Evolutionary conservation across 345 rosid genomes (phyloP).

Genomic region (Clarkia xantiana): DNA sequence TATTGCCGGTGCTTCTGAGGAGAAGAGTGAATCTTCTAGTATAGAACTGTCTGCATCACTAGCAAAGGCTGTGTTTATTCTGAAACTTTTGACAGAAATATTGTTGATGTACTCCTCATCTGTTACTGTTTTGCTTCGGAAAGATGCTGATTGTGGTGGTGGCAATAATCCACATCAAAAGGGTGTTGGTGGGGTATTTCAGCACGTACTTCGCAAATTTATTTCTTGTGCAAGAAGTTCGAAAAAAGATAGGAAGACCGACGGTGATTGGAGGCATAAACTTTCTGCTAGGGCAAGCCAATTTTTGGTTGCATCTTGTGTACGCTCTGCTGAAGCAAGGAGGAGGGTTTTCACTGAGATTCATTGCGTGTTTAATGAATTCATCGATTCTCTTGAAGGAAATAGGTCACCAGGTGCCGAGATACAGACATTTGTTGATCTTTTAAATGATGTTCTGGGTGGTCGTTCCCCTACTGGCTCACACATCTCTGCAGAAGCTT

Average conservation of each 20-base stretch:
- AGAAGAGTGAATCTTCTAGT: constrained; percentile 23
- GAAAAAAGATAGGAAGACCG: constrained; percentile 58
- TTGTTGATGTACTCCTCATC: constrained; percentile 74
- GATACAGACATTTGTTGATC: constrained; percentile 56
- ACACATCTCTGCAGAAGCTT: constrained; percentile 69
- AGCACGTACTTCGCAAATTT: constrained; percentile 64
- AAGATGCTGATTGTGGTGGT: constrained; percentile 59
- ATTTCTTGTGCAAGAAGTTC: constrained; percentile 44
- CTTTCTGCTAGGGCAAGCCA: constrained; percentile 69
- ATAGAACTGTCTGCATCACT: constrained; percentile 61
- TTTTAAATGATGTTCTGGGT: constrained; percentile 73
- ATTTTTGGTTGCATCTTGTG: constrained; percentile 78
- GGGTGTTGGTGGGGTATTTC: constrained; percentile 47
- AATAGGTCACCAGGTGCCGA: constrained; percentile 45
- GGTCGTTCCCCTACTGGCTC: constrained; percentile 82
- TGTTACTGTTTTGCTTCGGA: constrained; percentile 64
- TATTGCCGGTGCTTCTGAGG: constrained; percentile 43
- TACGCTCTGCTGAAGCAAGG: constrained; percentile 84
- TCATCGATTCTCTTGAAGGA: constrained; percentile 45
- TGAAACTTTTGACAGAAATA: constrained; percentile 87
- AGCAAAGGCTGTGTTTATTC: constrained; percentile 73
- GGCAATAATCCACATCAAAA: constrained; percentile 41
- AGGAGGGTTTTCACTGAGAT: constrained; percentile 68
- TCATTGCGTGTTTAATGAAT: constrained; percentile 46
- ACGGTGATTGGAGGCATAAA: constrained; percentile 87